Conservation (phyloP, 2,329 filamentous ascomycete species). For the Fusarium scirpi region DNA sequence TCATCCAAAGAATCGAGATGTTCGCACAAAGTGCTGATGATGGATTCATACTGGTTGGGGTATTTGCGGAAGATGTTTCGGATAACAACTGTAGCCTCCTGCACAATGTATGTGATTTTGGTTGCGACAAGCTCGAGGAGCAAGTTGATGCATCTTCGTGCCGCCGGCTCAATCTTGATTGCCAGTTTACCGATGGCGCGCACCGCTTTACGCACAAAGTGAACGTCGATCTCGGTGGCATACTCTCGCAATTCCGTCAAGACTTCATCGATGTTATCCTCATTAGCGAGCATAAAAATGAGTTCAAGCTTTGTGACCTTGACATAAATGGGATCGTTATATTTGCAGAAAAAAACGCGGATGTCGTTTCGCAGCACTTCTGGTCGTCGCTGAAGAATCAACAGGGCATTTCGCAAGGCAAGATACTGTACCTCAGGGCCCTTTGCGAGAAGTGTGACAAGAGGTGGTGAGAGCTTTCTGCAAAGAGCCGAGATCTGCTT, state of each 20-base stretch:
- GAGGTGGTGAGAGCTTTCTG: constrained; percentile 91
- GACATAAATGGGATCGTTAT: constrained; percentile 99
- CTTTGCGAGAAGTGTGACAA: constrained; percentile 95
- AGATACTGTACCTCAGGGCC: constrained; percentile 99
- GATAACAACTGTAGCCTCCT: constrained; percentile 98
- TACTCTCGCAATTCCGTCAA: constrained; percentile 95
- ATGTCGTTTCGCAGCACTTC: constrained; percentile 97
- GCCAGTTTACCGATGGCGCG: constrained; percentile 97
- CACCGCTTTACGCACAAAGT: constrained; percentile 98
- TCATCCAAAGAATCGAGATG: constrained; percentile 97
- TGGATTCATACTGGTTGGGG: constrained; percentile 97
- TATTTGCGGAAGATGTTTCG: constrained; percentile 99
- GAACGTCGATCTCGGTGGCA: constrained; percentile 97
- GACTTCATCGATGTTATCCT: constrained; percentile 95
- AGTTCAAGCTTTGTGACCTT: constrained; percentile 99
- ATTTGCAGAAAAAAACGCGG: constrained; percentile 99
- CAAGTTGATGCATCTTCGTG: constrained; percentile 90
- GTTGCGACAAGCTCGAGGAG: constrained; percentile 93
- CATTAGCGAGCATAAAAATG: constrained; percentile 98
- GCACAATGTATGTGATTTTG: constrained; percentile 99
- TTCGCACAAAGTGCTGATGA: constrained; percentile 94
- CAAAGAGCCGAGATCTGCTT: constrained; percentile 89
- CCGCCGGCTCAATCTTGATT: constrained; percentile 98
- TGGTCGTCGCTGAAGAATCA: constrained; percentile 92
- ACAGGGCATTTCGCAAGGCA: constrained; percentile 89